These are phyloP conservation scores for Prototheca stagnorum DNA, from an alignment of 163 green algal species.

Conservation along the genomic window DNA sequence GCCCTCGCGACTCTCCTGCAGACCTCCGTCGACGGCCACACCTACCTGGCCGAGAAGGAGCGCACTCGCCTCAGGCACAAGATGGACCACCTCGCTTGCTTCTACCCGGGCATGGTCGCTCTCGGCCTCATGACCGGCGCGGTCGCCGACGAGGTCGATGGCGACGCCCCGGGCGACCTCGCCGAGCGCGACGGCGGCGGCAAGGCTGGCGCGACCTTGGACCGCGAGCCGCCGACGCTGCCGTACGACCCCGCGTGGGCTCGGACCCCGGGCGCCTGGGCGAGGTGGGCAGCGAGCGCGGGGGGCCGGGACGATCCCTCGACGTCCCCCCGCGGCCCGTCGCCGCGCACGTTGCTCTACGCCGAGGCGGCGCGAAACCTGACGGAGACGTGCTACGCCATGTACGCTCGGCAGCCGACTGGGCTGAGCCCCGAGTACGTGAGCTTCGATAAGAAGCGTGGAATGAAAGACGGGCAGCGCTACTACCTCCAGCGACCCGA, in stretches of 20 bases:
- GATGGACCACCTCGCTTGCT: conserved; percentile 83
- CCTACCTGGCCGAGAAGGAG: conserved; percentile 11
- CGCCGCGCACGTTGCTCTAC: too few relatives aligned
- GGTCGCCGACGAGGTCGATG: too few relatives aligned
- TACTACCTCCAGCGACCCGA: conserved; percentile 82
- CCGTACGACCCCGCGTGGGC: too few relatives aligned
- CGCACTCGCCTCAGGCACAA: conserved; percentile 10
- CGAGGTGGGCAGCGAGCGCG: too few relatives aligned
- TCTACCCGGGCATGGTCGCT: conserved; percentile 63
- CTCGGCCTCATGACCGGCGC: conserved; percentile 40
- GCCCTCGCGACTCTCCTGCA: conserved; percentile 11
- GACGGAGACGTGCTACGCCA: conserved; percentile 55
- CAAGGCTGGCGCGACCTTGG: too few relatives aligned
- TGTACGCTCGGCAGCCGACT: conserved; percentile 36
- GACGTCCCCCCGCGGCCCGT: too few relatives aligned
- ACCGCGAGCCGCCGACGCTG: too few relatives aligned
- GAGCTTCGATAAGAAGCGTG: conserved; percentile 15
- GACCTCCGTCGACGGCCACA: conserved; percentile 4
- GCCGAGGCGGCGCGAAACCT: conserved; percentile 45
- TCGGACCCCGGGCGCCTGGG: too few relatives aligned
- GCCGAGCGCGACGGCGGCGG: too few relatives aligned
- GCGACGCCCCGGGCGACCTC: not conserved
- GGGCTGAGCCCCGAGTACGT: conserved; percentile 46
- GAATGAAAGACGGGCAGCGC: conserved; percentile 17
- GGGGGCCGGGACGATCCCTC: too few relatives aligned